phyloP scores from a whole-genome alignment of 2,329 filamentous ascomycete species.

The Cercospora zeae-maydis region DNA sequence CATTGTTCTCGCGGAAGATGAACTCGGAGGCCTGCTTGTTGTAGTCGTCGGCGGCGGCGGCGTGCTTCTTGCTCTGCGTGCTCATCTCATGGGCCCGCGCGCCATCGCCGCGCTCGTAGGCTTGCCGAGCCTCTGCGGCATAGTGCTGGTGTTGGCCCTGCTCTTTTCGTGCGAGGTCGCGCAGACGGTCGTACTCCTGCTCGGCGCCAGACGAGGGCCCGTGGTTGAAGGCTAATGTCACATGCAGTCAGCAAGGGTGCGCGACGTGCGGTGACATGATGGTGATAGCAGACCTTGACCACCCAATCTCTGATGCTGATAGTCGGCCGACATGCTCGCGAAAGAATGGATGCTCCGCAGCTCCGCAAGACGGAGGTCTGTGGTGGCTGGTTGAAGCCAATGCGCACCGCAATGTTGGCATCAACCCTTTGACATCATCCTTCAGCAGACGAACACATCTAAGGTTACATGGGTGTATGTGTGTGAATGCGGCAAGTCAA shows the following conservation, averaged over 20 bases:
- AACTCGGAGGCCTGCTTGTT: constrained; percentile 88
- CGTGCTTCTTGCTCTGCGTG: constrained; percentile 80
- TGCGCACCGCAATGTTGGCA: background rate
- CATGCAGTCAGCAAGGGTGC: constrained; percentile 6
- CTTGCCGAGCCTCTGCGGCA: constrained; percentile 63
- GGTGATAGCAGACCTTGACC: constrained; percentile 18
- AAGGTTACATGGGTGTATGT: too few species aligned
- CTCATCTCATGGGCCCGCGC: constrained; percentile 77
- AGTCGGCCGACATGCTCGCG: constrained; percentile 16
- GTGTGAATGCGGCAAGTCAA: too few species aligned
- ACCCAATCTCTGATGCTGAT: constrained; percentile 21
- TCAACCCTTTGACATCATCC: background rate
- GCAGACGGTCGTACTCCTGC: constrained; percentile 86
- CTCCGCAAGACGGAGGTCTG: too few species aligned
- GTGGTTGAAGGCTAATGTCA: constrained; percentile 68
- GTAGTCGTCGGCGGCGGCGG: constrained; percentile 77
- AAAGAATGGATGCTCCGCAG: too few species aligned
- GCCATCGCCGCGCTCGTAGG: constrained; percentile 80
- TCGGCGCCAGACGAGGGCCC: constrained; percentile 65
- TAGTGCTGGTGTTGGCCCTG: constrained; percentile 72
- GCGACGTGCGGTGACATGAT: constrained; percentile 10
- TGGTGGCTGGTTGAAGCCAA: background rate
- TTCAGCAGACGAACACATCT: background rate
- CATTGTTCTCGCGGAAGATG: constrained; percentile 95
- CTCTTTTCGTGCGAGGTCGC: constrained; percentile 76